Conservation (phyloP, 2,329 filamentous ascomycete genomes). For the Cytospora schulzeri region DNA sequence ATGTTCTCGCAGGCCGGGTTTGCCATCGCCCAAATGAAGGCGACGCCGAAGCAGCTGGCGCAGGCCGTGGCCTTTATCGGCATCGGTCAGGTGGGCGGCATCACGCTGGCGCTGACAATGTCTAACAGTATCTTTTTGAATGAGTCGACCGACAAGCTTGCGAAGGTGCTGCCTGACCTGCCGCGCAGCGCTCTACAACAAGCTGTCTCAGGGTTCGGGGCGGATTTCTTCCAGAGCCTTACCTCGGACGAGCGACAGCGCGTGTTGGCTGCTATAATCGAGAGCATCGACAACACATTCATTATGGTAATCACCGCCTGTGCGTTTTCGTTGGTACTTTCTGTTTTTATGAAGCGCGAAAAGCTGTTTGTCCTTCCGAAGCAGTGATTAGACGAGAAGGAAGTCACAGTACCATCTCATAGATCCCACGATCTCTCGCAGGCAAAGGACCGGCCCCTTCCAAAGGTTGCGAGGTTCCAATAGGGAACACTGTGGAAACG, state of each 20-base stretch:
- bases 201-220: background rate
- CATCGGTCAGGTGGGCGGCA: conserved; percentile 37
- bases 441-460: too few relatives aligned
- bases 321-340: conserved; percentile 1
- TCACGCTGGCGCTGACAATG: conserved; percentile 39
- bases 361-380: background rate
- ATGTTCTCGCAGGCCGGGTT: conserved; percentile 39
- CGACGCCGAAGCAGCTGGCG: conserved; percentile 34
- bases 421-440: too few relatives aligned
- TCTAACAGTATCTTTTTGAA: conserved; percentile 42
- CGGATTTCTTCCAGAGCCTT: conserved; percentile 1
- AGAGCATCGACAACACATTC: conserved; percentile 8
- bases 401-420: too few relatives aligned
- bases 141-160: background rate
- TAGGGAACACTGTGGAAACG: too few relatives aligned
- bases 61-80: conserved; percentile 41
- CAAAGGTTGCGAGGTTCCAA: too few relatives aligned
- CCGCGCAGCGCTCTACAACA: background rate
- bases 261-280: conserved; percentile 3
- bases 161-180: conserved; percentile 4
- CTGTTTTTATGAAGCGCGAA: conserved; percentile 1
- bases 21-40: conserved; percentile 40
- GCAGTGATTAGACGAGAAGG: background rate
- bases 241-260: background rate
- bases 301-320: conserved; percentile 7